Base-by-base conservation (phyloP, 179 eudicot genomes). In the Nepenthes alata region DNA sequence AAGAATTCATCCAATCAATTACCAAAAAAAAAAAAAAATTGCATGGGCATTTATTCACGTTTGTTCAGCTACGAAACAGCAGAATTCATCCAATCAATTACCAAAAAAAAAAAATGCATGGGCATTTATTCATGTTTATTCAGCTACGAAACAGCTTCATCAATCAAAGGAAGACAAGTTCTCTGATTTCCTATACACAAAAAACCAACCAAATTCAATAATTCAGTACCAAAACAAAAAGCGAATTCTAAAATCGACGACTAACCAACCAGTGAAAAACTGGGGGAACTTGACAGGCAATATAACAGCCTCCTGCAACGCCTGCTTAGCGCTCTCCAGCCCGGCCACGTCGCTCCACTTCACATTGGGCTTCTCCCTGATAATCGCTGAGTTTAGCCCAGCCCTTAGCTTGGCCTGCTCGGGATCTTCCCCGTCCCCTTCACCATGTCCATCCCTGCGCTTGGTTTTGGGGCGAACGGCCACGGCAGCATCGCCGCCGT, bases 281-380 rank as follows among this genome's bases (percentile, higher is more conserved):
- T 93, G 98, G 0, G 98, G 98, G 51, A 93, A 93, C 62, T 93
- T 93, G 54, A 93, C 98, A 3, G 98, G 97, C 76, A 93, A 72
- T 12, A 93, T 93, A 53, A 93, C 98, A 2, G 98, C 98, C 72
- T 93, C 98, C 73, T 93, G 98, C 74, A 93, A 72, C 6, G 98
- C 88, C 76, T 93, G 98, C 75, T 93, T 93, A 0, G 97, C 98
- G 51, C 97, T 87, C 72, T 93, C 98, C 61, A 93, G 71, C 11
- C 98, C 98, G 13, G 98, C 97, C 3, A 93, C 98, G 67, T 93
- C 97, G 59, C 61, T 89, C 98, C 98, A 93, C 83, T 93, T 89
- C 10, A 93, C 83, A 73, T 93, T 93, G 4, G 98, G 98, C 74
- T 93, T 93, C 77, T 93, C 98, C 71, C 96, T 74, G 6, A 93